These are phyloP conservation scores for Aspergillus steynii DNA, from an alignment of 495 filamentous ascomycete genomes.

Conservation along the genomic window DNA sequence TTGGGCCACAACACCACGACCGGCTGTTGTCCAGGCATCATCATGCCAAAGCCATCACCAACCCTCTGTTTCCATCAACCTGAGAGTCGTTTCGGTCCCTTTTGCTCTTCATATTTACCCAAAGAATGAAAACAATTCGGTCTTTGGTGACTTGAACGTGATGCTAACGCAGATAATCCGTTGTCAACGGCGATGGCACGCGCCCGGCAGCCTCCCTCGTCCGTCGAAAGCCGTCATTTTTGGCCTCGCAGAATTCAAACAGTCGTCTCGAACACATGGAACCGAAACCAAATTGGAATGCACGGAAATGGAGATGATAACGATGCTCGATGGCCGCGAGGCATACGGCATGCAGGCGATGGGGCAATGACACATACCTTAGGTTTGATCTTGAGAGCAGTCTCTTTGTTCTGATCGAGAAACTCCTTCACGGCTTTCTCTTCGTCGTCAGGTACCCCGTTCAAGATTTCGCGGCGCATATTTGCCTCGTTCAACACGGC, in stretches of 20 bases:
- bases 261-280: neutral
- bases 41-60: neutral
- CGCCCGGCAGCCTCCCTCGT: neutral
- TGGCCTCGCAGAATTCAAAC: neutral
- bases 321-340: neutral
- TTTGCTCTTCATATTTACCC: neutral
- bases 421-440: conserved; percentile 68
- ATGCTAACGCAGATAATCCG: neutral
- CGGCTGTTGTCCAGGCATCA: neutral
- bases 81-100: neutral
- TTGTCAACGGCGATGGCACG: neutral
- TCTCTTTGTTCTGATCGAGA: conserved; percentile 62
- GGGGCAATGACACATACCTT: conserved; percentile 56
- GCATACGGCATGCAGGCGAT: neutral
- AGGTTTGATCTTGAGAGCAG: conserved; percentile 79
- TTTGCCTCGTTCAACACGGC: conserved; percentile 56
- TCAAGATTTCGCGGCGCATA: conserved; percentile 65
- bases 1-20: neutral
- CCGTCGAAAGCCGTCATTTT: neutral
- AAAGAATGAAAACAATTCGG: neutral
- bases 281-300: neutral
- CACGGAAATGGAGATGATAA: neutral
- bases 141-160: neutral
- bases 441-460: conserved; percentile 53
- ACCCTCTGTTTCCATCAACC: neutral